phyloP scores from a whole-genome alignment of 2,329 filamentous ascomycete genomes.

The Cryphonectria naterciae region DNA sequence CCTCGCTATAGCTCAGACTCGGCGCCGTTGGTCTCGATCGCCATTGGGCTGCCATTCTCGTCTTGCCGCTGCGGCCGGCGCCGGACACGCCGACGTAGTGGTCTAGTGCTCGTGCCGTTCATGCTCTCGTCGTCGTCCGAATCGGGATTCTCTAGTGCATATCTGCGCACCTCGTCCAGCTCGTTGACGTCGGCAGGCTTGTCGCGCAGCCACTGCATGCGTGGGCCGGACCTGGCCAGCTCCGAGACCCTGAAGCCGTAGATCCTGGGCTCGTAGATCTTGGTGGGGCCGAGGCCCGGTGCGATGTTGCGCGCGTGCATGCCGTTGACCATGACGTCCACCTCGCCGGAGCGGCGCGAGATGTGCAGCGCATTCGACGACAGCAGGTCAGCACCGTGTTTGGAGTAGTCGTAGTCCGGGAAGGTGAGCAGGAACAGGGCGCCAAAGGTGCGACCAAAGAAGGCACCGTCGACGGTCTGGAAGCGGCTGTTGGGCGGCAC shows the following conservation, averaged over 20 bases:
- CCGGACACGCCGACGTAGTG: slow-evolving; percentile 47
- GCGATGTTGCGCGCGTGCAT: slow-evolving; percentile 85
- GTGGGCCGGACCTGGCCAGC: slow-evolving; percentile 82
- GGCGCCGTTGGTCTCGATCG: slow-evolving; percentile 58
- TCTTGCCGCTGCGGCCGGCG: slow-evolving; percentile 46
- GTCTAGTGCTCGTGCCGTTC: slow-evolving; percentile 47
- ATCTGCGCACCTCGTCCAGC: slow-evolving; percentile 75
- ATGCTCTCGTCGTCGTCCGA: slow-evolving; percentile 60
- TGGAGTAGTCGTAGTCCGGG: slow-evolving; percentile 88
- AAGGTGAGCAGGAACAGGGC: slow-evolving; percentile 98
- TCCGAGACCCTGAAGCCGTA: slow-evolving; percentile 97
- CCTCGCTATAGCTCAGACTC: slow-evolving; percentile 56
- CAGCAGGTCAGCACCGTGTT: slow-evolving; percentile 67
- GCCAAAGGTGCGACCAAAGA: slow-evolving; percentile 97
- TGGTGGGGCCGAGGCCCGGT: slow-evolving; percentile 78
- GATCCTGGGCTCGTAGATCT: slow-evolving; percentile 92
- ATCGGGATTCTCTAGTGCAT: slow-evolving; percentile 57
- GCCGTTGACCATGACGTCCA: slow-evolving; percentile 73
- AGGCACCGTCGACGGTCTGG: slow-evolving; percentile 95
- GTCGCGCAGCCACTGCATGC: slow-evolving; percentile 95
- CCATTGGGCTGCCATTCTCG: slow-evolving; percentile 62
- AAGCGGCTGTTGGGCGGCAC: slow-evolving; percentile 96
- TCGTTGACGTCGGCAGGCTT: slow-evolving; percentile 80
- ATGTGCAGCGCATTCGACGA: slow-evolving; percentile 39
- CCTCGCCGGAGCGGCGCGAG: slow-evolving; percentile 43